Evolutionary conservation across 2,329 filamentous ascomycete species (phyloP).

Genomic region (Sarocladium brachiariae): DNA sequence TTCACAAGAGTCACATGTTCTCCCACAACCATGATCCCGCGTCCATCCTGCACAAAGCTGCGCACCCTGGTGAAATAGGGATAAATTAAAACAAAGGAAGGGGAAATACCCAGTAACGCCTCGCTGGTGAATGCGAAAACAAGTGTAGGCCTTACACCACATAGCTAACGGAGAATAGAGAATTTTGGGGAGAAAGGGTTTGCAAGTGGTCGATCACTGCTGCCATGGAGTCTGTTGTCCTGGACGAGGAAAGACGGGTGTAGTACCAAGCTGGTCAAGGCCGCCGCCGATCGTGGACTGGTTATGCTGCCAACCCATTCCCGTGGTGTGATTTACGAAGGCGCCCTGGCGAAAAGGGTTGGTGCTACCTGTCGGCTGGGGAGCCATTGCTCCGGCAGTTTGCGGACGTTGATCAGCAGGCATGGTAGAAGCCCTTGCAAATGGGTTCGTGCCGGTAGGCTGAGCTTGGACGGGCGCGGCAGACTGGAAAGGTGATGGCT

Average conservation of each 20-base stretch:
- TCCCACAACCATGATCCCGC: not conserved
- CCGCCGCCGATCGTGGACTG: constrained; percentile 75
- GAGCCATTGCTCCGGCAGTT: constrained; percentile 45
- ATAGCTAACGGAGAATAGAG: constrained; percentile 2
- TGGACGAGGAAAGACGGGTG: constrained; percentile 81
- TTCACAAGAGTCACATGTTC: too few species aligned
- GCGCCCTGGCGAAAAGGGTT: constrained; percentile 92
- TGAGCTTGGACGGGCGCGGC: constrained; percentile 38
- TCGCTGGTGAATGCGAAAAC: constrained; percentile 20
- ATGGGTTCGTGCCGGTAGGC: constrained; percentile 53
- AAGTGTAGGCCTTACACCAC: not conserved
- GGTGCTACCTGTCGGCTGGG: constrained; percentile 81
- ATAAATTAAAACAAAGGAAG: not conserved
- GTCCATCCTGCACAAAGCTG: not conserved
- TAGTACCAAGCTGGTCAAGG: constrained; percentile 69
- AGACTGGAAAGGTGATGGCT: constrained; percentile 36
- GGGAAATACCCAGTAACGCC: constrained; percentile 17
- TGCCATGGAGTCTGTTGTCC: constrained; percentile 58
- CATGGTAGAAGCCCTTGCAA: constrained; percentile 36
- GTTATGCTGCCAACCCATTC: constrained; percentile 79
- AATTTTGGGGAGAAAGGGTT: constrained; percentile 10
- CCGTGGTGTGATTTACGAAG: constrained; percentile 84
- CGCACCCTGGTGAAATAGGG: constrained; percentile 9
- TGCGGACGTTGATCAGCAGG: constrained; percentile 36
- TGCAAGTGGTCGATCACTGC: constrained; percentile 25